phyloP scores from a whole-genome alignment of 441 rosid genomes.

The Erodium trifolium region DNA sequence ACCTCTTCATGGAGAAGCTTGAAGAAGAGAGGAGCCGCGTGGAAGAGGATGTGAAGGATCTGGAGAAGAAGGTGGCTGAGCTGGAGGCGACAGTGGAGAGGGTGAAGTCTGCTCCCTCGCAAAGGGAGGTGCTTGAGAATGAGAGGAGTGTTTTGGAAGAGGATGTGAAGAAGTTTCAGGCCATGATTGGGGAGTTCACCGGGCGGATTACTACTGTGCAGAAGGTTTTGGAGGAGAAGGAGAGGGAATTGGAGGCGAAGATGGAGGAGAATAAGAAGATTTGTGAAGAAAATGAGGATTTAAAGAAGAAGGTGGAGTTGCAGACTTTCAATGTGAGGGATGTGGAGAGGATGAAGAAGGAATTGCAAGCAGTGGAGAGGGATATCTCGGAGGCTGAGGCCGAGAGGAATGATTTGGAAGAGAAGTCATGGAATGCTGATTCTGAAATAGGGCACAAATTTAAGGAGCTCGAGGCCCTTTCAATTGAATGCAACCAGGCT shows the following conservation, averaged over 20 bases:
- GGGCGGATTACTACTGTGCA: conserved; percentile 34
- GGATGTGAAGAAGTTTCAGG: conserved; percentile 57
- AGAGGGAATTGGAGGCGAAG: conserved; percentile 42
- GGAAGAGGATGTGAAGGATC: conserved; percentile 27
- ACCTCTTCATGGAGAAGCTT: conserved; percentile 45
- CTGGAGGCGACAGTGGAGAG: conserved; percentile 40
- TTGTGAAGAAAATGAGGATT: conserved; percentile 57
- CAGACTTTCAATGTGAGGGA: conserved; percentile 72
- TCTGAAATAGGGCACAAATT: conserved; percentile 36
- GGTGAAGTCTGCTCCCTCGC: conserved; percentile 43
- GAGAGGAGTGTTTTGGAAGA: conserved; percentile 48
- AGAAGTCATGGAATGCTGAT: conserved; percentile 73
- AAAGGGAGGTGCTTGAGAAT: conserved; percentile 49
- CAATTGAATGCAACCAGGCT: conserved; percentile 73
- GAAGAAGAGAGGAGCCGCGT: conserved; percentile 43
- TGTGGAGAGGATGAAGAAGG: conserved; percentile 91
- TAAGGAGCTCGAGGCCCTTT: conserved; percentile 57
- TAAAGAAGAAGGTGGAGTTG: conserved; percentile 58
- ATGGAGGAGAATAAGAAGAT: conserved; percentile 50
- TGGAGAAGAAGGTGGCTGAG: conserved; percentile 31
- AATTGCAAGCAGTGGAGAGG: conserved; percentile 75
- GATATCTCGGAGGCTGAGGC: conserved; percentile 58
- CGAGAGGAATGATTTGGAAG: conserved; percentile 69
- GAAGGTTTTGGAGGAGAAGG: conserved; percentile 52
- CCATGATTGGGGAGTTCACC: conserved; percentile 38